Evolutionary conservation across 2,329 filamentous ascomycete genomes (phyloP), one percentile per base, ranked within the genome.

Genomic region (Penicillium sp.): DNA sequence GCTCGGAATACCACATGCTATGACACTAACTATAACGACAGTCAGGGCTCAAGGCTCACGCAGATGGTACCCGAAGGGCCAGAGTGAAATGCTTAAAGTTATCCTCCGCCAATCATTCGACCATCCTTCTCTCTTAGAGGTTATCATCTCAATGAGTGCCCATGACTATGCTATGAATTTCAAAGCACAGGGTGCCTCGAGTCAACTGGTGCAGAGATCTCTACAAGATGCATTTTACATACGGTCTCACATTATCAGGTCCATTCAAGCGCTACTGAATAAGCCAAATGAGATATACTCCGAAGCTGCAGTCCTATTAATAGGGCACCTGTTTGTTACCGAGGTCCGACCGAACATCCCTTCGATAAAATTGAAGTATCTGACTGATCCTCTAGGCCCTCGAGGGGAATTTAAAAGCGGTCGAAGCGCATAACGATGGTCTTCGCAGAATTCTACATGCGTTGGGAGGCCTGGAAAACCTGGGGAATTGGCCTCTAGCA

Each of bases 81-180:
- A 49, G 17, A 49, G 45, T 30, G 45, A 49, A 49, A 49, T 49
- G 45, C 26, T 49, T 9, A 49, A 49, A 28, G 28, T 26, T 30
- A 30, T 49, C 13, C 45, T 49, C 3, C 45, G 24, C 15, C 24
- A 19, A n/a, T 49, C 45, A n/a, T 49, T 49, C 3, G 26, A 30
- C 45, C 45, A n/a, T 3, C 45, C 45, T n/a, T 28, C 45, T 3
- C 45, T 49, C 1, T 2, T 49, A 26, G 26, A 49, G 26, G 26
- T 30, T 6, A 30, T 49, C 24, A 3, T 49, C 9, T 49, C 45
- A 30, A 49, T 49, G 45, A 49, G 45, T 5, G 45, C 45, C 15
- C 22, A 30, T 49, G 45, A 49, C 26, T n/a, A 30, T 49, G 45
- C 45, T 8, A 49, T 49, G 45, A 49, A 30, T 3, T 49, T 28